Percentiles rank a stretch among this genome's conserved stretches.
Conservation (phyloP, 768 basidiomycete species). For the Cubamyces sp. region DNA sequence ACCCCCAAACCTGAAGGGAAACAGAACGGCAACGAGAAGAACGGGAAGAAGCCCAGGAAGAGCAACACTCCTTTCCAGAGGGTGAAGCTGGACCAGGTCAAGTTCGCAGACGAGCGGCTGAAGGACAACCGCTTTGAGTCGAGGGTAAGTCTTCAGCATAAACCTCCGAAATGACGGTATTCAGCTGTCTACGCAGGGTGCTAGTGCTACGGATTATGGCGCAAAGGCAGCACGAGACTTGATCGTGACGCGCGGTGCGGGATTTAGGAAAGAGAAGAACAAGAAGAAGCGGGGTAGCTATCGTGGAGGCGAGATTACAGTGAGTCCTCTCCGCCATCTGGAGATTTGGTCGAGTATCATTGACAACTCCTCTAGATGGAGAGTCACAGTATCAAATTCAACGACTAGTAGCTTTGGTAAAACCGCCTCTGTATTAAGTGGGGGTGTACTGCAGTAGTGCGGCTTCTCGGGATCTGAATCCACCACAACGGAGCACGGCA, state of each 20-base stretch:
- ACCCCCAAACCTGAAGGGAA: conserved; percentile 7
- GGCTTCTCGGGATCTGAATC: no score
- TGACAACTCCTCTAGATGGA: conserved; percentile 53
- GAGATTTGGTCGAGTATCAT: neutral
- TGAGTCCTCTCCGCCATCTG: conserved; percentile 40
- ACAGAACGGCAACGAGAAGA: conserved; percentile 21
- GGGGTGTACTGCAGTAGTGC: no score
- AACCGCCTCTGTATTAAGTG: neutral
- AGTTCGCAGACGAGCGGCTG: conserved; percentile 49
- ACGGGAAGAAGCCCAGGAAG: conserved; percentile 39
- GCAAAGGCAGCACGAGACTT: conserved; percentile 83
- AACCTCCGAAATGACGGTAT: conserved; percentile 2
- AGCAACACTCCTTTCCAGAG: conserved; percentile 77
- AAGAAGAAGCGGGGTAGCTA: conserved; percentile 99
- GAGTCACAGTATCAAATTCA: conserved; percentile 89
- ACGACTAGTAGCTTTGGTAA: conserved; percentile 37
- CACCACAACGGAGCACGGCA: no score
- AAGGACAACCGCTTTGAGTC: conserved; percentile 81
- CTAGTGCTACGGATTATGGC: conserved; percentile 80
- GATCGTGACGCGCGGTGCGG: conserved; percentile 90
- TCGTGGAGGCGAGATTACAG: conserved; percentile 93
- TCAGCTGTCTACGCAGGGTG: conserved; percentile 49
- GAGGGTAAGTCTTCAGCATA: conserved; percentile 55
- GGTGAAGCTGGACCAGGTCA: conserved; percentile 67
- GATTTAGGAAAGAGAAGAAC: conserved; percentile 99